A percentile compares a stretch with the other conserved stretches of the same genome.
Conservation (phyloP, 257 asterid species). For the Fraxinus americana region DNA sequence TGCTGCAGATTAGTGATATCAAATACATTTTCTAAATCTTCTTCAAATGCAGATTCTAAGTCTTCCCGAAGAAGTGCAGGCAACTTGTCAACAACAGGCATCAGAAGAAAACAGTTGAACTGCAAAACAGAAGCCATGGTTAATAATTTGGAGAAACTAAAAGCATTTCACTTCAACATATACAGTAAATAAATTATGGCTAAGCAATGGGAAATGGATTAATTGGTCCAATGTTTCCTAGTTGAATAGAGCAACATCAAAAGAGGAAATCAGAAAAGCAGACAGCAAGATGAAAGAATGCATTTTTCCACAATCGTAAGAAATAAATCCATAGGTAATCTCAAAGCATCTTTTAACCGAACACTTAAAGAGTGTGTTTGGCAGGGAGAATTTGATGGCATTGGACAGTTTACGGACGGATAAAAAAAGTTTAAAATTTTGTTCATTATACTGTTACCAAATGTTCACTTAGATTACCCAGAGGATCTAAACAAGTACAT, state of each 20-base stretch:
- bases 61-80: slow-evolving; percentile 90
- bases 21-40: slow-evolving; percentile 70
- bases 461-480: background rate
- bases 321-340: background rate
- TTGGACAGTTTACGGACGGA: background rate
- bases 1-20: slow-evolving; percentile 71
- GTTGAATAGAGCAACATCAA: background rate
- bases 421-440: background rate
- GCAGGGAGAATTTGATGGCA: background rate
- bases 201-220: background rate
- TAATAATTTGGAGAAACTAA: slow-evolving; percentile 17
- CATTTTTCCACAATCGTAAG: background rate
- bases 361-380: background rate
- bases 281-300: background rate
- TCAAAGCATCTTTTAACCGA: background rate
- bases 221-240: background rate
- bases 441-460: too few relatives aligned
- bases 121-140: slow-evolving; percentile 45
- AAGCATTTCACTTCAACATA: background rate
- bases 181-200: background rate
- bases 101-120: slow-evolving; percentile 95
- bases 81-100: slow-evolving; percentile 96
- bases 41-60: slow-evolving; percentile 82
- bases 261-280: background rate
- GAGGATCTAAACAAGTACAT: background rate